phyloP scores from a whole-genome alignment of 2,329 filamentous ascomycete species.

The Cercospora citrullina region DNA sequence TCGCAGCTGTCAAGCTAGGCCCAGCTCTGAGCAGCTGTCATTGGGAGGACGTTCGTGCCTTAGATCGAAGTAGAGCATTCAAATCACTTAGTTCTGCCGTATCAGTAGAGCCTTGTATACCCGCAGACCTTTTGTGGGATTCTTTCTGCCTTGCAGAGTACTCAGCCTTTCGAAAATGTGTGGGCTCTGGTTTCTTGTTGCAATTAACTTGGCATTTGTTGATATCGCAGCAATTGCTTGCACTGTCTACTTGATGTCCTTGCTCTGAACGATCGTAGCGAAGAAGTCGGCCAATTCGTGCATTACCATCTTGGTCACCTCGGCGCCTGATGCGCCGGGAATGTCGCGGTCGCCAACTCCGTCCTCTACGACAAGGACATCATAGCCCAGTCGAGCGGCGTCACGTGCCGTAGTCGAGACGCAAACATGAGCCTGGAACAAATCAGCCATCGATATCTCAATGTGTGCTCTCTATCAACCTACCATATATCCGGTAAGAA shows the following conservation, averaged over 20 bases:
- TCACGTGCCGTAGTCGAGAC: constrained; percentile 63
- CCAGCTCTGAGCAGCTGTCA: not conserved
- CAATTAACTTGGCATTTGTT: not conserved
- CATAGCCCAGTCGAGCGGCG: constrained; percentile 61
- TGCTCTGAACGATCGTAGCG: constrained; percentile 58
- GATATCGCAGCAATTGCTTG: not conserved
- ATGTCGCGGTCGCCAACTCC: constrained; percentile 67
- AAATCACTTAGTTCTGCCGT: too few species aligned
- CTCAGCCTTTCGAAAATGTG: not conserved
- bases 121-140: too few species aligned
- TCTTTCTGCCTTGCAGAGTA: not conserved
- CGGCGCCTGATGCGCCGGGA: constrained; percentile 58
- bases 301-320: constrained; percentile 56
- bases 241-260: constrained; percentile 46
- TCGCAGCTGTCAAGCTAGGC: not conserved
- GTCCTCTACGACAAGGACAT: constrained; percentile 62
- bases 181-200: not conserved
- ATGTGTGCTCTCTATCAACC: constrained; percentile 6
- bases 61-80: too few species aligned
- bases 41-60: not conserved
- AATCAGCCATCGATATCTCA: not conserved
- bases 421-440: constrained; percentile 61
- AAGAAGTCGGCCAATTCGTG: constrained; percentile 64
- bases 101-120: too few species aligned
- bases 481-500: constrained; percentile 61